phyloP scores from a whole-genome alignment of 192 early-diverging fungal genomes.

The Rhizophagus sp. region DNA sequence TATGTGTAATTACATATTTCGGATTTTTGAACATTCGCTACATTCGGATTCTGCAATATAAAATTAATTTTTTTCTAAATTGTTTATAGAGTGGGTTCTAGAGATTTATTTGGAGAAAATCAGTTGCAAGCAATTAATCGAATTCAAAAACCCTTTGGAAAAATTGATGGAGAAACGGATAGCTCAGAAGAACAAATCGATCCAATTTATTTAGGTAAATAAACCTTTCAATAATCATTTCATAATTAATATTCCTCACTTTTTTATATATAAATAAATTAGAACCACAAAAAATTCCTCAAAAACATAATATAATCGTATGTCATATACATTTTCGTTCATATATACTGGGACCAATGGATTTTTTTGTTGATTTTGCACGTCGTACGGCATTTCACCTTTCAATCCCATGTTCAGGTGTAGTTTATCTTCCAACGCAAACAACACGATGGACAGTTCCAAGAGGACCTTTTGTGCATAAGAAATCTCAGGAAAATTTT shows the following conservation, averaged over 20 bases:
- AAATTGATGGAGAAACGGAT: not conserved
- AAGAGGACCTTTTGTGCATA: constrained; percentile 93
- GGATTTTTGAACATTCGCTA: no score
- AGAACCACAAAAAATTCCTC: constrained; percentile 48
- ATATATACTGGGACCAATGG: constrained; percentile 82
- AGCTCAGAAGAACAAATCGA: not conserved
- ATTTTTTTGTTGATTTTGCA: constrained; percentile 85
- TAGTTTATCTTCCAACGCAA: constrained; percentile 70
- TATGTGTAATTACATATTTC: not conserved
- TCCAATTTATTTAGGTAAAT: not conserved
- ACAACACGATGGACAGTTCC: constrained; percentile 84
- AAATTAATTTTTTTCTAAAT: not conserved
- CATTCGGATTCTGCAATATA: not conserved
- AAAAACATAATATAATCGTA: constrained; percentile 69
- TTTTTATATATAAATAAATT: not conserved
- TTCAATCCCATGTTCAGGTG: constrained; percentile 70
- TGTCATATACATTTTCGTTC: constrained; percentile 77
- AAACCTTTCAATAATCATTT: not conserved
- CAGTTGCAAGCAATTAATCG: no score
- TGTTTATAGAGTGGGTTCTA: not conserved
- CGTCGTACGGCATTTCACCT: constrained; percentile 77
- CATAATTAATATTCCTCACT: not conserved
- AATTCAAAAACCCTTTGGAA: not conserved
- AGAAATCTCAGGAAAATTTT: constrained; percentile 96
- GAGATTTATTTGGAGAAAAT: not conserved